Conservation (phyloP, 768 basidiomycete species). For the Calvatia gigantea region DNA sequence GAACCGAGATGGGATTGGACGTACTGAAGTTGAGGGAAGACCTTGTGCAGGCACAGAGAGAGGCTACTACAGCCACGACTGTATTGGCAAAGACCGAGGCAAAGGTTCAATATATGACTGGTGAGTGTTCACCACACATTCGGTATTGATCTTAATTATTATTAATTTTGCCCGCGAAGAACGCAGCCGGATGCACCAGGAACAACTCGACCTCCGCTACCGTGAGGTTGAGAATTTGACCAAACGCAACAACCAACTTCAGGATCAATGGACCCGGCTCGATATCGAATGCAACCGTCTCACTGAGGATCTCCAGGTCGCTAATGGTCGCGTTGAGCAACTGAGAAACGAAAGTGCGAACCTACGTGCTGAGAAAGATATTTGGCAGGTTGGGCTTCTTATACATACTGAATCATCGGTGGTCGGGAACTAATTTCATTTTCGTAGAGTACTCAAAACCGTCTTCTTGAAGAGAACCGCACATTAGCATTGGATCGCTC, state of each 20-base stretch:
- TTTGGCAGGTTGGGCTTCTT: constrained; percentile 70
- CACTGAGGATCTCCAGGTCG: constrained; percentile 58
- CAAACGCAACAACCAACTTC: constrained; percentile 68
- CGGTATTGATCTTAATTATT: neutral
- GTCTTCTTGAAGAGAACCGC: constrained; percentile 85
- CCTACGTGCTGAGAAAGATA: constrained; percentile 88
- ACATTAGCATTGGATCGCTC: constrained; percentile 76
- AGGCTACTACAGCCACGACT: constrained; percentile 60
- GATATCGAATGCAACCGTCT: constrained; percentile 75
- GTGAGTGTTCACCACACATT: constrained; percentile 37
- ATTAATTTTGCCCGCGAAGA: constrained; percentile 40
- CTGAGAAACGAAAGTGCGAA: constrained; percentile 84
- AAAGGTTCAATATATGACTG: constrained; percentile 72
- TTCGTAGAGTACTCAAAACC: constrained; percentile 68
- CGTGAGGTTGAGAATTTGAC: constrained; percentile 64
- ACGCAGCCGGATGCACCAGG: constrained; percentile 67
- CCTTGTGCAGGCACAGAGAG: constrained; percentile 57
- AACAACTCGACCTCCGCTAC: constrained; percentile 58
- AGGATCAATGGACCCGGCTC: constrained; percentile 67
- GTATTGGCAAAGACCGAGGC: constrained; percentile 82
- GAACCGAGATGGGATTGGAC: constrained; percentile 78
- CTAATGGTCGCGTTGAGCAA: constrained; percentile 65
- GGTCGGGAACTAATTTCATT: neutral
- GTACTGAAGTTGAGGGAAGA: constrained; percentile 71
- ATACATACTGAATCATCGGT: neutral